Conservation (phyloP, 176 grass and related monocot species). For the Chrysopogon serrulatus region DNA sequence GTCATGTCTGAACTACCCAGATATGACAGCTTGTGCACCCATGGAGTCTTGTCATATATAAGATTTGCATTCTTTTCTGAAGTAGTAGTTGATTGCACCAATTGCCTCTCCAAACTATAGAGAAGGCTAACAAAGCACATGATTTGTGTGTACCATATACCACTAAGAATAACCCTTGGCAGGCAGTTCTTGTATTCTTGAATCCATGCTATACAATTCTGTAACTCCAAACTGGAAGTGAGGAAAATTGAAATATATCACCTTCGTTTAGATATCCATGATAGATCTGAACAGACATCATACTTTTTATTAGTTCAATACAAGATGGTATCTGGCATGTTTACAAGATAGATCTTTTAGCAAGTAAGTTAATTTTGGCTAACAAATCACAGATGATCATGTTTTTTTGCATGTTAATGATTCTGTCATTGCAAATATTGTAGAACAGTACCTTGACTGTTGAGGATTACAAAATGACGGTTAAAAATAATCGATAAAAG, state of each 20-base stretch:
- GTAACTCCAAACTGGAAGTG: background rate
- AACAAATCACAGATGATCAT: background rate
- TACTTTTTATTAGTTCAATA: background rate
- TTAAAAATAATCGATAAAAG: background rate
- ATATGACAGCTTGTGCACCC: no score
- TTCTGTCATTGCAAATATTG: background rate
- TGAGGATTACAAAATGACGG: background rate
- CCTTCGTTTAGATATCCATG: background rate
- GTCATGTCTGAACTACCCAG: slow-evolving; percentile 6
- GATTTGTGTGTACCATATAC: background rate
- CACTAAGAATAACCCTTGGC: background rate
- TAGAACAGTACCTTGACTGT: background rate
- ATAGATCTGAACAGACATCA: background rate
- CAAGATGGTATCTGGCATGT: background rate
- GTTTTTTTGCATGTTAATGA: background rate
- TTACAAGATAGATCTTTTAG: background rate
- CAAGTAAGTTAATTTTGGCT: background rate
- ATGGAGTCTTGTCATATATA: no score
- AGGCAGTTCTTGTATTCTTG: background rate
- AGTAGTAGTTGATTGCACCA: background rate
- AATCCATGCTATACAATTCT: background rate
- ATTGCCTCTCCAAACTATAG: background rate
- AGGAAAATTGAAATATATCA: background rate
- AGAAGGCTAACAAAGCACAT: background rate
- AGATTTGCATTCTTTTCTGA: no score